A percentile compares a stretch with the other conserved stretches of the same genome.
These are phyloP conservation scores for Begonia fuchsioides DNA, from an alignment of 306 rosid genomes.

Conservation along the genomic window DNA sequence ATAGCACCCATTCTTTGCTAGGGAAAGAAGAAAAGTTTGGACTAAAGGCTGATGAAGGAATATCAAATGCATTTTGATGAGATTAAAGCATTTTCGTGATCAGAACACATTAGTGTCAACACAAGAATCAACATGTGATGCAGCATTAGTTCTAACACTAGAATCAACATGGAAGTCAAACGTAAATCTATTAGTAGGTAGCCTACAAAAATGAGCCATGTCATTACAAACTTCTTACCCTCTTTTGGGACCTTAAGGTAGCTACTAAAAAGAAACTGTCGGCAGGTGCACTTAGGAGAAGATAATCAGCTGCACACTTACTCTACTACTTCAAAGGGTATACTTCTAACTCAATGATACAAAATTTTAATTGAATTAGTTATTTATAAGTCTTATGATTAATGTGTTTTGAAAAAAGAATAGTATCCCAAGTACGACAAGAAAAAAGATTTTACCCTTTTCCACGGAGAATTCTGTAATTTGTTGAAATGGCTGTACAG, in stretches of 20 bases:
- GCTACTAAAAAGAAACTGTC: neutral
- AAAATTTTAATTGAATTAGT: neutral
- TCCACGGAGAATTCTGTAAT: conserved; percentile 22
- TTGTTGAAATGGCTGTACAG: conserved; percentile 21
- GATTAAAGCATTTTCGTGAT: too few relatives aligned
- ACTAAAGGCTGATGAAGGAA: too few relatives aligned
- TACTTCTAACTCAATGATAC: neutral
- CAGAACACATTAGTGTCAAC: too few relatives aligned
- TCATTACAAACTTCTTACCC: neutral
- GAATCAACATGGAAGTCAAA: too few relatives aligned
- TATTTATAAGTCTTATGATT: too few relatives aligned
- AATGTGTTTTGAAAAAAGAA: neutral
- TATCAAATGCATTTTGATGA: too few relatives aligned
- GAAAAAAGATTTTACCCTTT: conserved; percentile 19
- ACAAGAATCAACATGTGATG: too few relatives aligned
- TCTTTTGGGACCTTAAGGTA: neutral
- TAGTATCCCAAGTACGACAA: neutral
- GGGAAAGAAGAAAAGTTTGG: too few relatives aligned
- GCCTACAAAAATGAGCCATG: neutral
- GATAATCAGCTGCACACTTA: neutral
- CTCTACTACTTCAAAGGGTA: neutral
- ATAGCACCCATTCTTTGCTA: too few relatives aligned
- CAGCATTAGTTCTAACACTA: too few relatives aligned
- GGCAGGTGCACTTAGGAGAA: neutral
- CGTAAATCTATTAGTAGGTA: too few relatives aligned